Evolutionary conservation across 257 asterid genomes (phyloP).

Genomic region (Solanum appendiculatum): DNA sequence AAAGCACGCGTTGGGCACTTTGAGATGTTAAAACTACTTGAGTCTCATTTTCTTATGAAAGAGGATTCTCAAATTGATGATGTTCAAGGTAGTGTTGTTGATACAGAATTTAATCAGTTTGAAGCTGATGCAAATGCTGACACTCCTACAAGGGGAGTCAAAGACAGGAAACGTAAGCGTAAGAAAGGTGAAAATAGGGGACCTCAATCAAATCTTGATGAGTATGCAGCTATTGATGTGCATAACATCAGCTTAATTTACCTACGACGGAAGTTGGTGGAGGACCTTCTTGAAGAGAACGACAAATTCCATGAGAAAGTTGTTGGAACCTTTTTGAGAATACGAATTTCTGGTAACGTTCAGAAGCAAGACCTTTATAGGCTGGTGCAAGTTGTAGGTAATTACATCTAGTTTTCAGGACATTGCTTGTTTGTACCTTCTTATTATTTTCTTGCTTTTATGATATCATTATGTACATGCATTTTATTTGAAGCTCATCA

Average conservation of each 20-base stretch:
- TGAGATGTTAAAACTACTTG: slow-evolving; percentile 98
- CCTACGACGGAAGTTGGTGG: slow-evolving; percentile 87
- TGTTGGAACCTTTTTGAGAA: slow-evolving; percentile 86
- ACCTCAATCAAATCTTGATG: slow-evolving; percentile 86
- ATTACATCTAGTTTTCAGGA: slow-evolving; percentile 10
- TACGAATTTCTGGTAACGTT: slow-evolving; percentile 72
- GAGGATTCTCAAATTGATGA: slow-evolving; percentile 80
- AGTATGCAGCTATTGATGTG: slow-evolving; percentile 91
- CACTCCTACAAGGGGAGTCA: slow-evolving; percentile 35
- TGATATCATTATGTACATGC: neutral
- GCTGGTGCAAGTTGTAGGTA: slow-evolving; percentile 97
- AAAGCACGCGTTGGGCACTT: slow-evolving; percentile 96
- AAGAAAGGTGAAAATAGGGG: slow-evolving; percentile 52
- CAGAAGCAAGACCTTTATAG: slow-evolving; percentile 97
- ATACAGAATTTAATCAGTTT: slow-evolving; percentile 60
- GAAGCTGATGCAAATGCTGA: slow-evolving; percentile 59
- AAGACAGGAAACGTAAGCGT: slow-evolving; percentile 74
- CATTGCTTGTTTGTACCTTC: neutral
- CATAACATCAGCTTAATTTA: slow-evolving; percentile 84
- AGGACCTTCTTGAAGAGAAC: slow-evolving; percentile 82
- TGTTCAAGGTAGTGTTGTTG: slow-evolving; percentile 81
- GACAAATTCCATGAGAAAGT: slow-evolving; percentile 69
- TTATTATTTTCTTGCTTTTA: neutral
- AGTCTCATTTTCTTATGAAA: slow-evolving; percentile 73
- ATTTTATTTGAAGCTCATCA: neutral